These are phyloP conservation scores for Elsinoe arachidis DNA, from an alignment of 2,329 filamentous ascomycete genomes.

Conservation along the genomic window DNA sequence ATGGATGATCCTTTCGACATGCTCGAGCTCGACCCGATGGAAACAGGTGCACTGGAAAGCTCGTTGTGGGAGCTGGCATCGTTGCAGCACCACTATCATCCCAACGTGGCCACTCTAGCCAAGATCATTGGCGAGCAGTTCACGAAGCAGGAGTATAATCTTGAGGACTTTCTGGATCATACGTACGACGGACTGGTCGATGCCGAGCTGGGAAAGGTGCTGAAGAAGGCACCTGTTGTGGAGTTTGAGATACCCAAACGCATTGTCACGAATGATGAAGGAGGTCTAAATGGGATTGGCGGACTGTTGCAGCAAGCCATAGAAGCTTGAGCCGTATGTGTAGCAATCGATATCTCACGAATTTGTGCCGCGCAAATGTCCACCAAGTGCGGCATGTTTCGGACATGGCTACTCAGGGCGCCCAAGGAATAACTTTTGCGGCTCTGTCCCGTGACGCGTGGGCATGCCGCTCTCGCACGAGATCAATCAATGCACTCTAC, in stretches of 20 bases:
- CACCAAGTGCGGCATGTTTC: background rate
- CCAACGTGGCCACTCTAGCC: slow-evolving; percentile 87
- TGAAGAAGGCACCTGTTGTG: slow-evolving; percentile 79
- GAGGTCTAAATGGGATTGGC: slow-evolving; percentile 23
- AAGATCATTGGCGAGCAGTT: slow-evolving; percentile 96
- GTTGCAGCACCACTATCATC: slow-evolving; percentile 87
- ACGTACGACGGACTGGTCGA: slow-evolving; percentile 80
- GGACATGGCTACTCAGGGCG: background rate
- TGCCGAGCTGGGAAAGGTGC: slow-evolving; percentile 69
- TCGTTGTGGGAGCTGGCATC: slow-evolving; percentile 92
- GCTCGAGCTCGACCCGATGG: slow-evolving; percentile 70
- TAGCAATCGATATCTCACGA: background rate
- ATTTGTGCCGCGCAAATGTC: too few species aligned
- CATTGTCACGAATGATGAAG: slow-evolving; percentile 49
- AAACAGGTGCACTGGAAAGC: slow-evolving; percentile 81
- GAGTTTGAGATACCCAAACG: slow-evolving; percentile 91
- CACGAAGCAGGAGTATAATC: slow-evolving; percentile 85
- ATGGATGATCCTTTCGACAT: slow-evolving; percentile 70
- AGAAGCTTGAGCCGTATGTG: slow-evolving; percentile 5
- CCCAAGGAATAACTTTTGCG: background rate
- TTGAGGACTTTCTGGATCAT: slow-evolving; percentile 97
- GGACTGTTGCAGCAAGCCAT: slow-evolving; percentile 22
- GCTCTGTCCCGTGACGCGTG: background rate
- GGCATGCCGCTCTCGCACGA: too few species aligned
- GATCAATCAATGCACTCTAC: too few species aligned